Base-by-base conservation (phyloP, 176 grass and related monocot genomes). In the Musa itinerans region DNA sequence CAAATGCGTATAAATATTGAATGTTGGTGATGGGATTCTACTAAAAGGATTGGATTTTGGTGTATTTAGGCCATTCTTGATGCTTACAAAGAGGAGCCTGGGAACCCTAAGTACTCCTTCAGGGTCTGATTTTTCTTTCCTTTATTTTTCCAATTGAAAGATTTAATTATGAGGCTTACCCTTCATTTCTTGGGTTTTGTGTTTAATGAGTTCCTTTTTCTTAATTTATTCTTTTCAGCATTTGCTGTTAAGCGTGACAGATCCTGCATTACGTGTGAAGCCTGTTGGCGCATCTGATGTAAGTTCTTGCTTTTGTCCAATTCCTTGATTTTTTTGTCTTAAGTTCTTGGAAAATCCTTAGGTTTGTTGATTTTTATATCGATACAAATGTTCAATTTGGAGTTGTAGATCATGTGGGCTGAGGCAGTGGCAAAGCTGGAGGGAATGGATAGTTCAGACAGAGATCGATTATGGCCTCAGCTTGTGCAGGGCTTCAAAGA, bases 401-500 rank as follows among this genome's bases (percentile, higher is more conserved):
- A 69, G 50, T 58, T 89, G 53, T 57, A 92, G 92, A 99, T 93
- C 65, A 94, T 94, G 88, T 99, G 95, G 95, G 90, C 86, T 4
- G 90, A 99, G 83, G 95, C 95, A 12, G 94, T 99, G 90, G 82
- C 82, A 75, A 94, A 99, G 81, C 88, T 99, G 10, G 95, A 91
- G 80, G 89, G 95, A 69, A 99, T 99, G 95, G 90, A 99, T 13
- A 89, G 83, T 76, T 79, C 76, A 16, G 90, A 99, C 59, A 83
- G 95, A 68, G 95, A 99, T 78, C 89, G 95, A 66, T 79, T 99
- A 23, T 99, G 90, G 95, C 95, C 95, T 80, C 95, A 99, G 55
- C 95, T 99, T 84, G 83, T 99, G 74, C 95, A 99, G 74, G 88
- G 90, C 19, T 94, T 87, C 74, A 94, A 91, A 86, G 95, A 99